Conservation (phyloP, 257 asterid genomes). For the Solanum paucissectum region DNA sequence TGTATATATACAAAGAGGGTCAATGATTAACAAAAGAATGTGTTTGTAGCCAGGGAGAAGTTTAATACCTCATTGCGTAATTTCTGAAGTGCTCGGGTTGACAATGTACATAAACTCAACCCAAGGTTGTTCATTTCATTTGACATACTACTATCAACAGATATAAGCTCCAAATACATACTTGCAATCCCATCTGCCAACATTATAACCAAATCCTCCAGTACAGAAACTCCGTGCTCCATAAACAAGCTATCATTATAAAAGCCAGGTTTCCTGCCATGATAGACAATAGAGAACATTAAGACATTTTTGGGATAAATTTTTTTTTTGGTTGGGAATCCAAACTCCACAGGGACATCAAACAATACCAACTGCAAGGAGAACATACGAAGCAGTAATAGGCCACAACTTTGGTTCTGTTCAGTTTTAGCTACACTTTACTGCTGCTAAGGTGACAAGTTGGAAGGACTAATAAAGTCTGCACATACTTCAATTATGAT, state of each 20-base stretch:
- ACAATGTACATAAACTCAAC: constrained; percentile 29
- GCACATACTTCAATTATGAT: neutral
- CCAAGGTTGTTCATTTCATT: constrained; percentile 32
- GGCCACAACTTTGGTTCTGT: neutral
- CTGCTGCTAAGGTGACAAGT: neutral
- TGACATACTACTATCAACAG: constrained; percentile 71
- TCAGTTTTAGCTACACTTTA: neutral
- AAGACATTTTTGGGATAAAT: neutral
- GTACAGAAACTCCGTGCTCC: constrained; percentile 59
- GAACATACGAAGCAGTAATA: neutral
- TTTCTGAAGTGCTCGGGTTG: constrained; percentile 43
- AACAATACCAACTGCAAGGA: neutral
- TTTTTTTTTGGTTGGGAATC: neutral
- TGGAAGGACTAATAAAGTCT: neutral
- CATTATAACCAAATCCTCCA: constrained; percentile 79
- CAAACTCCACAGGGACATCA: neutral
- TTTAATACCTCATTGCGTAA: constrained; percentile 36
- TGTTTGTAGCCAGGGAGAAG: neutral
- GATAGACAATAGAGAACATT: neutral
- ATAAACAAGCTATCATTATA: constrained; percentile 53
- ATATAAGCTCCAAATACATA: constrained; percentile 93
- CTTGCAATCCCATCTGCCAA: constrained; percentile 89
- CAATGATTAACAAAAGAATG: neutral
- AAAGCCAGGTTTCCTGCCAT: constrained; percentile 50
- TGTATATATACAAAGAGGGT: neutral